Conservation (phyloP, 495 filamentous ascomycete genomes). For the Neurospora africana region DNA sequence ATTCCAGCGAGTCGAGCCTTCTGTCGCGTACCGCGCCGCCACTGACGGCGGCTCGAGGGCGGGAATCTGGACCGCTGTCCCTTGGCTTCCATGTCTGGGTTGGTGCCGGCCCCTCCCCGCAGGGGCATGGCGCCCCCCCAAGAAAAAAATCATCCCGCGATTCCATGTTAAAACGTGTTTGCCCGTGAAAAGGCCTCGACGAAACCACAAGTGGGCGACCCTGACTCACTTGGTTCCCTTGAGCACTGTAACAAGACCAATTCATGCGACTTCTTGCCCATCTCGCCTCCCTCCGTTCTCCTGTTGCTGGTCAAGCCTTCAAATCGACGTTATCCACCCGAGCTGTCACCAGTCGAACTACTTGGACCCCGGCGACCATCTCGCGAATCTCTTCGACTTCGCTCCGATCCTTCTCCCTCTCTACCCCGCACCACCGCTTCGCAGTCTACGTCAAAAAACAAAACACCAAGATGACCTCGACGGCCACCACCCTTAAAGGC, state of each 20-base stretch:
- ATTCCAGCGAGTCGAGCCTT: neutral
- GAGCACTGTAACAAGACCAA: constrained; percentile 6
- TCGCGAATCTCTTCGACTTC: constrained; percentile 6
- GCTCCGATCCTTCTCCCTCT: constrained; percentile 9
- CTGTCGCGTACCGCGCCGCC: neutral
- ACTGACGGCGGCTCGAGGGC: neutral
- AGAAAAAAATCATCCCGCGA: neutral
- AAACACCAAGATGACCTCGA: constrained; percentile 27
- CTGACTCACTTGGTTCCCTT: constrained; percentile 20
- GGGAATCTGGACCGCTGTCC: neutral
- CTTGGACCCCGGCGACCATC: neutral
- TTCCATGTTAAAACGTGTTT: neutral
- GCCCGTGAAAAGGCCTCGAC: neutral
- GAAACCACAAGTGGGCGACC: constrained; percentile 1
- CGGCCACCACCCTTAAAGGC: constrained; percentile 70
- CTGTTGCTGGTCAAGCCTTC: constrained; percentile 16
- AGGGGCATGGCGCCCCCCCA: neutral
- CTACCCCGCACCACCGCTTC: constrained; percentile 11
- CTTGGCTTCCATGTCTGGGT: neutral
- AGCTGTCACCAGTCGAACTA: neutral
- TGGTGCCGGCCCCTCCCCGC: neutral
- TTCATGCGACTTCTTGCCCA: constrained; percentile 17
- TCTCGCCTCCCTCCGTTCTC: constrained; percentile 11
- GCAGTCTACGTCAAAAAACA: constrained; percentile 25
- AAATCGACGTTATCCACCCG: constrained; percentile 8